Percentiles rank a stretch among this genome's conserved stretches.
Conservation (phyloP, 805 yeast species). For the Saturnispora sanitii region DNA sequence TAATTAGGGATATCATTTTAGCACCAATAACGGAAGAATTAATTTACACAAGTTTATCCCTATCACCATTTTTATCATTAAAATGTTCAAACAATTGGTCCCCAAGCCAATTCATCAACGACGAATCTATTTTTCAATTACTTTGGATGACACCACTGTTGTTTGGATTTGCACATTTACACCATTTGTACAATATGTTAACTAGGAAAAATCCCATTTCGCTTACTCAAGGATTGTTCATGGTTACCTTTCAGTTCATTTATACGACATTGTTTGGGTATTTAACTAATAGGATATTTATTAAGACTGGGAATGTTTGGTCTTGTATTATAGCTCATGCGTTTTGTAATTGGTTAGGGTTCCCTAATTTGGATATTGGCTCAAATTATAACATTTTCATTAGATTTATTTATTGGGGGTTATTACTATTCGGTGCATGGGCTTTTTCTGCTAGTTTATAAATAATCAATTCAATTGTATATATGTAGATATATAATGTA, state of each 20-base stretch:
- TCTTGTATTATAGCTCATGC: constrained; percentile 49
- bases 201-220: constrained; percentile 18
- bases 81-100: not conserved
- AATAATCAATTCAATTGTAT: no score
- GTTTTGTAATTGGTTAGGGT: constrained; percentile 62
- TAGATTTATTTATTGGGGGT: constrained; percentile 29
- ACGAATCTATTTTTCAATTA: constrained; percentile 14
- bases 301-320: constrained; percentile 47
- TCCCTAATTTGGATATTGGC: constrained; percentile 34
- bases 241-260: constrained; percentile 40
- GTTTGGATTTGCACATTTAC: constrained; percentile 73
- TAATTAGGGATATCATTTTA: constrained; percentile 44
- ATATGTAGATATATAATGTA: no score
- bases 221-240: constrained; percentile 26
- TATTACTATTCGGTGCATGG: constrained; percentile 35
- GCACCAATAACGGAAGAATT: constrained; percentile 80
- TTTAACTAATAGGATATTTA: constrained; percentile 45
- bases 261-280: constrained; percentile 70
- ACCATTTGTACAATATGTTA: constrained; percentile 52
- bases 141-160: constrained; percentile 42
- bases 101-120: constrained; percentile 5
- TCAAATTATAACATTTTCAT: not conserved
- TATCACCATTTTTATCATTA: constrained; percentile 13
- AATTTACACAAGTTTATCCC: constrained; percentile 42
- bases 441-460: constrained; percentile 31